These are phyloP conservation scores for Colletotrichum melonis DNA, from an alignment of 2,329 filamentous ascomycete genomes.

Conservation along the genomic window DNA sequence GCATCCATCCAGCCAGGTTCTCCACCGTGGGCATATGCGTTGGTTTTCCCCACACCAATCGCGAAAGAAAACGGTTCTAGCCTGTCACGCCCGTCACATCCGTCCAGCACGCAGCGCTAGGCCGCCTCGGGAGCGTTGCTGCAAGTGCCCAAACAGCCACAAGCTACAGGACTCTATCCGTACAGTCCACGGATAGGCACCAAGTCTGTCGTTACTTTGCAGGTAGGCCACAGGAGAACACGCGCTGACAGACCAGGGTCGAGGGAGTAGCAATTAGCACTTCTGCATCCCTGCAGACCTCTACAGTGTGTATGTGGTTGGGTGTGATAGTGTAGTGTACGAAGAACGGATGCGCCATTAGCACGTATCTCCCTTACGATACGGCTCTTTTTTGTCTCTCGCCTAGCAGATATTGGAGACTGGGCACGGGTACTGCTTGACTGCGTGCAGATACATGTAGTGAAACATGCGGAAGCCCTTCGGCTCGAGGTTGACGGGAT, in stretches of 20 bases:
- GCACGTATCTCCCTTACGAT: background rate
- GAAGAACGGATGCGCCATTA: background rate
- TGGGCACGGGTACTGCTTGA: background rate
- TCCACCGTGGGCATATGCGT: conserved; percentile 33
- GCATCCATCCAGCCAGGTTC: background rate
- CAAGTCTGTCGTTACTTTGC: background rate
- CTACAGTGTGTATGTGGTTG: background rate
- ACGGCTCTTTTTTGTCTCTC: background rate
- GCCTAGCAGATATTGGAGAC: background rate
- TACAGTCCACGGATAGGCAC: background rate
- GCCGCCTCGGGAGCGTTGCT: conserved; percentile 18
- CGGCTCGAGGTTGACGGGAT: background rate
- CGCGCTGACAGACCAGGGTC: conserved; percentile 22
- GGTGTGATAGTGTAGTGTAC: background rate
- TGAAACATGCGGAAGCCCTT: background rate
- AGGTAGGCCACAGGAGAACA: conserved; percentile 14
- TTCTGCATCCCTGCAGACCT: conserved; percentile 4
- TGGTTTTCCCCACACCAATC: conserved; percentile 31
- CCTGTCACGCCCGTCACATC: background rate
- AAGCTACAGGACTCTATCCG: background rate
- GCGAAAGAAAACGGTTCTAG: conserved; percentile 29
- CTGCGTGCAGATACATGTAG: background rate
- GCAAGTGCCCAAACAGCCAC: conserved; percentile 22
- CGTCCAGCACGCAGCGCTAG: conserved; percentile 1
- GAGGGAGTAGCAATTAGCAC: background rate